Evolutionary conservation across 805 yeast species (phyloP).

Genomic region (Cyberlindnera maclurae): DNA sequence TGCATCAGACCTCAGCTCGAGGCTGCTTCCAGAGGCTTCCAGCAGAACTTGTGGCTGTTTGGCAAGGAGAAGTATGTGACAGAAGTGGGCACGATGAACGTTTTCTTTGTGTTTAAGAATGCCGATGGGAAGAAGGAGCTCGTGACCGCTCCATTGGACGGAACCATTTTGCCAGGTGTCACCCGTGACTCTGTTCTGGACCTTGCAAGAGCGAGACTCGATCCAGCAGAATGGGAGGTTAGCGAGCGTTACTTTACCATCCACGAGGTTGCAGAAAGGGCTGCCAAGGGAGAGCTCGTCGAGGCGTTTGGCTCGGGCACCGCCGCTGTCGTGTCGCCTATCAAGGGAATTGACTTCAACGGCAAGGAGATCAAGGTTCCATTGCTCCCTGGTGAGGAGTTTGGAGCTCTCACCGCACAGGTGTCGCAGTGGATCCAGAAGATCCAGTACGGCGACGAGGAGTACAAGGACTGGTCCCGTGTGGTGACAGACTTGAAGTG

Average conservation of each 20-base stretch:
- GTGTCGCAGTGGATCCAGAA: conserved; percentile 82
- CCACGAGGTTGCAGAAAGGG: conserved; percentile 68
- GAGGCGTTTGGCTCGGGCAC: conserved; percentile 98
- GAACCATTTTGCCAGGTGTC: conserved; percentile 95
- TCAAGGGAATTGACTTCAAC: conserved; percentile 76
- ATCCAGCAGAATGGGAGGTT: conserved; percentile 71
- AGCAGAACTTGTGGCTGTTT: conserved; percentile 94
- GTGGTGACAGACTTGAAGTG: conserved; percentile 25
- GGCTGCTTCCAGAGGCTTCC: conserved; percentile 89
- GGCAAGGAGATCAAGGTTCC: conserved; percentile 75
- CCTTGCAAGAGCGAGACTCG: conserved; percentile 70
- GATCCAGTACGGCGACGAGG: conserved; percentile 83
- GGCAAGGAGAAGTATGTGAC: conserved; percentile 85
- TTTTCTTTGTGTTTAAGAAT: conserved; percentile 77
- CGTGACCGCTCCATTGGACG: conserved; percentile 94
- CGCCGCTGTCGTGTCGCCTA: conserved; percentile 95
- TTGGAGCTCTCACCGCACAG: conserved; percentile 69
- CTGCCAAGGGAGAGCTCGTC: conserved; percentile 72
- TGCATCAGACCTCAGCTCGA: conserved; percentile 84
- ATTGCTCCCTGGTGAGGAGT: conserved; percentile 66
- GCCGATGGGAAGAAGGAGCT: conserved; percentile 80
- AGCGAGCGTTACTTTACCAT: conserved; percentile 82
- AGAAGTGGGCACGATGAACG: conserved; percentile 98
- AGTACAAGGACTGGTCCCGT: conserved; percentile 47
- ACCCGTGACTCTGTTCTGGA: conserved; percentile 84